Evolutionary conservation across 176 grass and related monocot genomes (phyloP).

Genomic region (Areca catechu): DNA sequence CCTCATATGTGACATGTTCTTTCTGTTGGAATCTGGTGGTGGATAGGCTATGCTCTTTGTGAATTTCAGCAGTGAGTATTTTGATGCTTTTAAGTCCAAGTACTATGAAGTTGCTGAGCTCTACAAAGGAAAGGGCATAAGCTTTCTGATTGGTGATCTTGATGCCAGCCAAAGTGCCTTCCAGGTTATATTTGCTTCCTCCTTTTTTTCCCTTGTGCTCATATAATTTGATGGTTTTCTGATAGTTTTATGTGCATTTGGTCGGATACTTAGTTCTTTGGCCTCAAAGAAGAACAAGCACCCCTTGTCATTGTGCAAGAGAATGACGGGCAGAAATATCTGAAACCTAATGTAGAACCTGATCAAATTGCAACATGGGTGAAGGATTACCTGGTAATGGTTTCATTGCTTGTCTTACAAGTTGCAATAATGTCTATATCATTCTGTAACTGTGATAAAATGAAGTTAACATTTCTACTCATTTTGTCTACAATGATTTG

Average conservation of each 20-base stretch:
- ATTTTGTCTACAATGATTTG: too few species aligned
- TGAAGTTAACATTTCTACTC: too few species aligned
- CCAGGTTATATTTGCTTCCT: slow-evolving; percentile 34
- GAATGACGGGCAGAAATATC: slow-evolving; percentile 48
- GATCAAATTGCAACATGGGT: slow-evolving; percentile 69
- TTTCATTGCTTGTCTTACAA: too few species aligned
- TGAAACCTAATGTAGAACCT: slow-evolving; percentile 57
- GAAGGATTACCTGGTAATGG: slow-evolving; percentile 59
- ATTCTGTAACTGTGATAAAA: too few species aligned
- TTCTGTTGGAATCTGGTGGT: slow-evolving; percentile 6
- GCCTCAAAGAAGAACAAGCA: slow-evolving; percentile 54
- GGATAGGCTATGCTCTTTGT: slow-evolving; percentile 82
- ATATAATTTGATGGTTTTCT: slow-evolving; percentile 7
- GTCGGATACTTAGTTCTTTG: slow-evolving; percentile 55
- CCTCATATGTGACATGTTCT: slow-evolving; percentile 1
- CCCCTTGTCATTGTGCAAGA: slow-evolving; percentile 64
- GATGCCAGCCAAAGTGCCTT: slow-evolving; percentile 44
- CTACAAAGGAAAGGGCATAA: slow-evolving; percentile 62
- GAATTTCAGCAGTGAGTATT: slow-evolving; percentile 41
- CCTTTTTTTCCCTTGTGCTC: background rate
- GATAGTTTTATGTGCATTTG: slow-evolving; percentile 4
- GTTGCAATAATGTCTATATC: too few species aligned
- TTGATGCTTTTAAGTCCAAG: slow-evolving; percentile 52
- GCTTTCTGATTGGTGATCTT: slow-evolving; percentile 78
- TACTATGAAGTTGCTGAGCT: slow-evolving; percentile 52